phyloP scores from a whole-genome alignment of 305 asterid species.

The Solanum hybrid region DNA sequence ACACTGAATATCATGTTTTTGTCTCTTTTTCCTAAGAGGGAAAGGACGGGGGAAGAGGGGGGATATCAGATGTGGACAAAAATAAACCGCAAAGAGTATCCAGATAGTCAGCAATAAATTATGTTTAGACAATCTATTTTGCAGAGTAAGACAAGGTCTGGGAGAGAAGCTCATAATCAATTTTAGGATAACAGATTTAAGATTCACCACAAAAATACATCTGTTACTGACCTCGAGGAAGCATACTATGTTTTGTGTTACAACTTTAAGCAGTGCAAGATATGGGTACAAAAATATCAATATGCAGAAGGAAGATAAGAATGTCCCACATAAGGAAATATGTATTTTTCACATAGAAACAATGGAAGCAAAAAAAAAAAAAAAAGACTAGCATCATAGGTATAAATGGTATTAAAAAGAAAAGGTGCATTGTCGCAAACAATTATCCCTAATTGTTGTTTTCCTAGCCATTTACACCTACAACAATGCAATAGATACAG shows the following conservation, averaged over 20 bases:
- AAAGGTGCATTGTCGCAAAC: not conserved
- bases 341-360: not conserved
- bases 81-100: not conserved
- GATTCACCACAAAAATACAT: conserved; percentile 1
- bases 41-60: not conserved
- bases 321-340: not conserved
- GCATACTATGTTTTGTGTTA: not conserved
- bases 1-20: not conserved
- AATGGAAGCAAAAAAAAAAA: not conserved
- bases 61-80: not conserved
- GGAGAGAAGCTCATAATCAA: not conserved
- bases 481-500: not conserved
- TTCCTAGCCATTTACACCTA: not conserved
- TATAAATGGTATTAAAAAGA: not conserved
- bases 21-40: not conserved
- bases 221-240: not conserved
- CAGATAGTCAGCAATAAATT: not conserved
- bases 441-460: not conserved
- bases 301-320: not conserved
- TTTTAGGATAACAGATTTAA: not conserved
- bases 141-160: not conserved
- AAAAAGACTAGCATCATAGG: not conserved
- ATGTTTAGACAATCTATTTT: not conserved
- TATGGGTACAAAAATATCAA: not conserved
- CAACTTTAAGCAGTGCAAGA: not conserved